These are phyloP conservation scores for Dactylellina cionopaga DNA, from an alignment of 2,329 filamentous ascomycete species.

Conservation along the genomic window DNA sequence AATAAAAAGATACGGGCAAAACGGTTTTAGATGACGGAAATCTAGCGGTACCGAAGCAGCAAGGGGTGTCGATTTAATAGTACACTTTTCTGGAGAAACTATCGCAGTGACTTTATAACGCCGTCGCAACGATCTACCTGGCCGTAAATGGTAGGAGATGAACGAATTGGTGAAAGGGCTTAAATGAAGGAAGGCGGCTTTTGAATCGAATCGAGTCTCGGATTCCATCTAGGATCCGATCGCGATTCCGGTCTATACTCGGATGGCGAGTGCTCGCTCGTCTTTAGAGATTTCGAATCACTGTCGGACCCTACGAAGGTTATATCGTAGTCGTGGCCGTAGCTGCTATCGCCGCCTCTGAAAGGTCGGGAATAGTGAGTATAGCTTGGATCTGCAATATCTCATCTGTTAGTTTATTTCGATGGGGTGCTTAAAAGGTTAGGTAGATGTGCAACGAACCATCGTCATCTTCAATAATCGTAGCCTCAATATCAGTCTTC, in stretches of 20 bases:
- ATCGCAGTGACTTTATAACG: not conserved
- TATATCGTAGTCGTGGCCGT: constrained; percentile 46
- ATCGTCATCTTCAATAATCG: constrained; percentile 49
- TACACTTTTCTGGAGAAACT: constrained; percentile 1
- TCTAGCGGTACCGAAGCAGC: not conserved
- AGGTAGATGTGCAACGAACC: constrained; percentile 4
- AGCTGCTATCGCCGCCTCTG: constrained; percentile 25
- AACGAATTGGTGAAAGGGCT: not conserved
- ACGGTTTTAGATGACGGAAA: not conserved
- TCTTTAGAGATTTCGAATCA: constrained; percentile 45
- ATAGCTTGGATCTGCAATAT: constrained; percentile 23
- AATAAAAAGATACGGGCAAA: not conserved
- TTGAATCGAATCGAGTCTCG: constrained; percentile 43
- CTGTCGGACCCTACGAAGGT: constrained; percentile 42
- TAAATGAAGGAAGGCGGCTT: constrained; percentile 41
- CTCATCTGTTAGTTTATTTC: not conserved
- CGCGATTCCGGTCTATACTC: constrained; percentile 47
- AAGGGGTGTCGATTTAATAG: constrained; percentile 3
- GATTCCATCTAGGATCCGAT: constrained; percentile 44
- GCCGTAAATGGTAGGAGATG: not conserved
- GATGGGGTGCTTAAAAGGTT: not conserved
- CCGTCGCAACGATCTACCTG: too few relatives aligned
- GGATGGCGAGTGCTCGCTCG: constrained; percentile 46
- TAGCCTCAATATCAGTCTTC: constrained; percentile 47
- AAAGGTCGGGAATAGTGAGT: constrained; percentile 47